Evolutionary conservation across 257 asterid genomes (phyloP).

Genomic region (Salvia hispanica): DNA sequence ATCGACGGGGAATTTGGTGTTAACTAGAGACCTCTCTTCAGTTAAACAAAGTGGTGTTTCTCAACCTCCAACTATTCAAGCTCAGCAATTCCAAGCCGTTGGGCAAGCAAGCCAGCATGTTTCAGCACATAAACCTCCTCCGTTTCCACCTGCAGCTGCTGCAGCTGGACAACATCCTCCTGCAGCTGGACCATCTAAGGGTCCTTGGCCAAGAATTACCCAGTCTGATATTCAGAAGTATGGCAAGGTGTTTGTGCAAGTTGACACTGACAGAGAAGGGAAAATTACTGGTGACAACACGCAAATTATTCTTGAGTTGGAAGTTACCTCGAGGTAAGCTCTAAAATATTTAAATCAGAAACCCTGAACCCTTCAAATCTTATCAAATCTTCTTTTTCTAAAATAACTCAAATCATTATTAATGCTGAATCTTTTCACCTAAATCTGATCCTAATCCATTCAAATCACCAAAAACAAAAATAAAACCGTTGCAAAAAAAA

Average conservation of each 20-base stretch:
- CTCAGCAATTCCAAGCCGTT: slow-evolving; percentile 39
- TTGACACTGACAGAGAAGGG: slow-evolving; percentile 93
- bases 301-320: slow-evolving; percentile 94
- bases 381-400: no score
- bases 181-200: slow-evolving; percentile 52
- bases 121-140: slow-evolving; percentile 45
- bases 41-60: slow-evolving; percentile 41
- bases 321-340: slow-evolving; percentile 79
- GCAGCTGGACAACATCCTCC: slow-evolving; percentile 44
- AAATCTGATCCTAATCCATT: no score
- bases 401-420: no score
- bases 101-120: slow-evolving; percentile 57
- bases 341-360: slow-evolving; percentile 11
- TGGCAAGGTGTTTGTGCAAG: slow-evolving; percentile 83
- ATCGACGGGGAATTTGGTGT: slow-evolving; percentile 43
- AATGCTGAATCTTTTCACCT: no score
- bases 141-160: slow-evolving; percentile 52
- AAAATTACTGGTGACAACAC: slow-evolving; percentile 88
- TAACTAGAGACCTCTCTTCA: slow-evolving; percentile 50
- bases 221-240: slow-evolving; percentile 85
- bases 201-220: slow-evolving; percentile 90
- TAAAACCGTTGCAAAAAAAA: no score
- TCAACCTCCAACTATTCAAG: slow-evolving; percentile 37
- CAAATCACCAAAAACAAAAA: no score
- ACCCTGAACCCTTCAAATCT: not conserved